These are phyloP conservation scores for Stephania cephalantha DNA, from an alignment of 164 flowering plant genomes.

Conservation along the genomic window DNA sequence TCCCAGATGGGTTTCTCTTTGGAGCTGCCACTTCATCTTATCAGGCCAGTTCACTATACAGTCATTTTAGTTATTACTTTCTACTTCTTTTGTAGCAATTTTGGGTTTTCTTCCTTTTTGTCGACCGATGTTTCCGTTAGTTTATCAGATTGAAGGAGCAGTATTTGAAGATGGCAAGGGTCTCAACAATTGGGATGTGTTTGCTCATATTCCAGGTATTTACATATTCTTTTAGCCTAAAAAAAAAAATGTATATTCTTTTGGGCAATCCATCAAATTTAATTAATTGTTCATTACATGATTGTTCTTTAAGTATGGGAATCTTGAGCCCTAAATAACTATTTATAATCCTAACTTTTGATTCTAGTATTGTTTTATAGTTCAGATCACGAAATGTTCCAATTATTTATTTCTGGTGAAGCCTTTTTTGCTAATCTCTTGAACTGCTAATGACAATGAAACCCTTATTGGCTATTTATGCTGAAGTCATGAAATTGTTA, in stretches of 20 bases:
- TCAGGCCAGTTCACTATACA: constrained; percentile 14
- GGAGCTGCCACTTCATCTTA: constrained; percentile 27
- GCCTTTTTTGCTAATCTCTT: not conserved
- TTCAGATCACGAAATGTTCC: not conserved
- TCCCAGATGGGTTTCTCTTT: constrained; percentile 27
- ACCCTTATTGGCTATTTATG: no score
- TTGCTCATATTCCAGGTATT: constrained; percentile 15
- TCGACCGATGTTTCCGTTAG: no score
- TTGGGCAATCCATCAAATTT: no score
- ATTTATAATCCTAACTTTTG: no score
- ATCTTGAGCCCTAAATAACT: no score
- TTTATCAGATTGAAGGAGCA: constrained; percentile 30
- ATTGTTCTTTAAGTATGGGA: no score
- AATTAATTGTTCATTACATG: no score
- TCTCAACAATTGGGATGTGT: constrained; percentile 34
- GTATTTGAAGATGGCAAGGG: constrained; percentile 24
- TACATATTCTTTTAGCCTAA: not conserved
- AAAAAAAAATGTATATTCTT: not conserved
- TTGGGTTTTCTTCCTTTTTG: no score
- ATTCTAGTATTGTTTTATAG: not conserved
- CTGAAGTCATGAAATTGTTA: no score
- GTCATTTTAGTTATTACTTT: not conserved
- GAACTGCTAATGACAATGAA: no score
- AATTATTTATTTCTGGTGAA: not conserved
- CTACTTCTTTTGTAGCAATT: no score